Evolutionary conservation across 805 yeast genomes (phyloP), one percentile per base, ranked within the genome.

Genomic region (Metschnikowia sp.): DNA sequence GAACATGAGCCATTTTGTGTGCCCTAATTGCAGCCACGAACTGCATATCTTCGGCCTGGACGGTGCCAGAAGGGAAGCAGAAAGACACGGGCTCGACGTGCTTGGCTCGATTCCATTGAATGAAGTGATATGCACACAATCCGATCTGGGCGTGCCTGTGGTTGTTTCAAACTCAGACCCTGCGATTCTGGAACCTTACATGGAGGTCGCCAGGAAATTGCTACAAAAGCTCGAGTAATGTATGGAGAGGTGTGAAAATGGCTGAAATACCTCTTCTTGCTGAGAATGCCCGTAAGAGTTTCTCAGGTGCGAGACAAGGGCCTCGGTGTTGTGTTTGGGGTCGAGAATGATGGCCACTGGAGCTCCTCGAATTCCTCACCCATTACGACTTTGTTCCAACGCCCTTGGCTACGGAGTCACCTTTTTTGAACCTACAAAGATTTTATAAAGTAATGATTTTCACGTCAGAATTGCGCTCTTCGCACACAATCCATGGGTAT

Each of bases 1-100:
- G 57, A 88, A 88, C 60, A 88, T 88, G 96, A 84, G 92, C 54
- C 77, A 77, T 53, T 87, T 74, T 59, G 60, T 79, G 8, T 88
- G 96, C 58, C 88, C 95, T 3, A 81, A 85, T 50, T 88, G 96
- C 59, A 61, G 71, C 42, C 90, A 85, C 54, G 83, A 82, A 52
- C 74, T 85, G 10, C 92, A 85, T 57, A 74, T 88, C 1, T 88
- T 88, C 67, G 96, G 95, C 0, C 60, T 72, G 8, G 83, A 79
- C 28, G 88, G 87, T 2, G 74, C 78, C 1, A 54, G 61, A 26
- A 77, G 76, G 48, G 83, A 82, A 47, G 82, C 82, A 2, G 58
- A 69, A 40, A 64, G 66, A 36, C 69, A 74, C 39, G 72, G 73
- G 1, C 59, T 86, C 15, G 74, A 70, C 1, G 65, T 84, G 1